Percentiles rank a stretch among this genome's conserved stretches.
phyloP scores from a whole-genome alignment of 202 grass and related monocot species.

The Hordeum pubiflorum region DNA sequence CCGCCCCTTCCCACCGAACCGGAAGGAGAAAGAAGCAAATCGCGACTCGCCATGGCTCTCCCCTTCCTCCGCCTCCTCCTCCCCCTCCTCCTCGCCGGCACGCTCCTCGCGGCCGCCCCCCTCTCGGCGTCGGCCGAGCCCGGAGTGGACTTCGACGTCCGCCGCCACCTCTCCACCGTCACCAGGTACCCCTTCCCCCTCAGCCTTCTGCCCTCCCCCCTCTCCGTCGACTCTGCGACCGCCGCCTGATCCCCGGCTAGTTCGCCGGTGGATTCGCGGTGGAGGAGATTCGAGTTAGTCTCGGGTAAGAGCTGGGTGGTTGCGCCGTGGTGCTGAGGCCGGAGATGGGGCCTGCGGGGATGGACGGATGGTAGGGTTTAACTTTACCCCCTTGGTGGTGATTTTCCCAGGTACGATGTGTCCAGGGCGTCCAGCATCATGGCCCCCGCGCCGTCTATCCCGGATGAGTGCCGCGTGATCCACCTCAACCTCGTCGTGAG shows the following conservation, averaged over 20 bases:
- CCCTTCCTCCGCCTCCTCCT: neutral
- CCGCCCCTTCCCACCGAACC: neutral
- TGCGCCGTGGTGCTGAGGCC: neutral
- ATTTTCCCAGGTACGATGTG: slow-evolving; percentile 59
- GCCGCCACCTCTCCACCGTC: slow-evolving; percentile 93
- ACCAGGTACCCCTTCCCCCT: slow-evolving; percentile 37
- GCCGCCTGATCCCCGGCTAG: slow-evolving; percentile 12
- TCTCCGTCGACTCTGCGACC: neutral
- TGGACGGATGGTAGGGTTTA: neutral
- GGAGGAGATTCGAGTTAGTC: neutral
- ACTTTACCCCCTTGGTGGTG: neutral
- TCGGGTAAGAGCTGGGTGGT: neutral
- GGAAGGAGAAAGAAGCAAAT: neutral
- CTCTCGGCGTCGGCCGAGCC: slow-evolving; percentile 1
- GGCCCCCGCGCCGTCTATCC: slow-evolving; percentile 18
- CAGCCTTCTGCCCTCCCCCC: too few species aligned
- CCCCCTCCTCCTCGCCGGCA: slow-evolving; percentile 26
- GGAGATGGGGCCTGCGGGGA: neutral
- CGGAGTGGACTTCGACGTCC: slow-evolving; percentile 53
- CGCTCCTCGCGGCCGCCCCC: slow-evolving; percentile 26
- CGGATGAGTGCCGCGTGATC: slow-evolving; percentile 59
- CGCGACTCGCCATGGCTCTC: slow-evolving; percentile 22
- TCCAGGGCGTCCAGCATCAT: slow-evolving; percentile 29
- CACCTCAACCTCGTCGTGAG: slow-evolving; percentile 92
- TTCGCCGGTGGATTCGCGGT: neutral